phyloP scores from a whole-genome alignment of 2,329 filamentous ascomycete genomes.

The Aspergillus ochraceus region DNA sequence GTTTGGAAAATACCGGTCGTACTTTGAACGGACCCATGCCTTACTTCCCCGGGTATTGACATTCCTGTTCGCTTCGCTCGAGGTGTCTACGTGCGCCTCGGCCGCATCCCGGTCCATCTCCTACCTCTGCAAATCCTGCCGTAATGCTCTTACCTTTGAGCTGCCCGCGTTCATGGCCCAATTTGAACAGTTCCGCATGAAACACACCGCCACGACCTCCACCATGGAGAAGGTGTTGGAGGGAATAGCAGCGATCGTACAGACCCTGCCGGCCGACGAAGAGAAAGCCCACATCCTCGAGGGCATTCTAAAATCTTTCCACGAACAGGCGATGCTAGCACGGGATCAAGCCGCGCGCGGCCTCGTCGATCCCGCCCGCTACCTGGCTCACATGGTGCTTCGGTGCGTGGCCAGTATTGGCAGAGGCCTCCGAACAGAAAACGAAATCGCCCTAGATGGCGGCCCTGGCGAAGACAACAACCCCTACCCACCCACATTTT shows the following conservation, averaged over 20 bases:
- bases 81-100: slow-evolving; percentile 41
- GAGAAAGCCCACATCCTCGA: slow-evolving; percentile 42
- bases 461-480: slow-evolving; percentile 24
- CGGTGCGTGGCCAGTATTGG: slow-evolving; percentile 45
- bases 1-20: slow-evolving; percentile 45
- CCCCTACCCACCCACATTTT: slow-evolving; percentile 37
- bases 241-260: slow-evolving; percentile 47
- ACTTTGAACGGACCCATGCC: slow-evolving; percentile 44
- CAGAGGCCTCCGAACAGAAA: slow-evolving; percentile 39
- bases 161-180: slow-evolving; percentile 45
- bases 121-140: slow-evolving; percentile 45
- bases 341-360: slow-evolving; percentile 31
- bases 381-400: slow-evolving; percentile 36
- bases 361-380: slow-evolving; percentile 35
- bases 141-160: slow-evolving; percentile 40
- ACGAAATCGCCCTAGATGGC: slow-evolving; percentile 37
- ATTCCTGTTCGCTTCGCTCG: slow-evolving; percentile 47
- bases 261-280: slow-evolving; percentile 39
- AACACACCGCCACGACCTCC: slow-evolving; percentile 35
- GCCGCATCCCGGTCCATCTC: slow-evolving; percentile 46
- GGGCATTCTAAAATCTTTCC: slow-evolving; percentile 39
- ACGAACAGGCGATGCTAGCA: slow-evolving; percentile 34
- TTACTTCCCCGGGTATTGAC: slow-evolving; percentile 43
- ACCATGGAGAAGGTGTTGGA: slow-evolving; percentile 46
- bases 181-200: slow-evolving; percentile 40